Conservation (phyloP, 1,139 yeast species). For the Pichia sp. region DNA sequence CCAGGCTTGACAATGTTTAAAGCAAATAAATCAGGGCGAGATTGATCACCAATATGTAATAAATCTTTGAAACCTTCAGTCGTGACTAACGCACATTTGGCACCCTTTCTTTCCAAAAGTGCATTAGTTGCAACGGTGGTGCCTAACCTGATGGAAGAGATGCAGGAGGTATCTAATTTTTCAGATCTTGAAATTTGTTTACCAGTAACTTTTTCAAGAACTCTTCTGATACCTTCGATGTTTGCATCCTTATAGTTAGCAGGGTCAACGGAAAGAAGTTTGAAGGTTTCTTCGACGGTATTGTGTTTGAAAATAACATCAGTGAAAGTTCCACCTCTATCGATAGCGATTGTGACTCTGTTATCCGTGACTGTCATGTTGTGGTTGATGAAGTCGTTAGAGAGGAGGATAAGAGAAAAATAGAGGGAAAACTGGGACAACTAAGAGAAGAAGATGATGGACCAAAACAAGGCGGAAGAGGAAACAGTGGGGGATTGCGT, state of each 20-base stretch:
- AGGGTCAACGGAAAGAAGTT: slow-evolving; percentile 81
- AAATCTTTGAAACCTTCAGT: slow-evolving; percentile 63
- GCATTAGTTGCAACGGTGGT: slow-evolving; percentile 78
- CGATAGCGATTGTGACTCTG: slow-evolving; percentile 4
- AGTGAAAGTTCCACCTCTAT: slow-evolving; percentile 13
- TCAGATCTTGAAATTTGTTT: slow-evolving; percentile 41
- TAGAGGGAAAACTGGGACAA: too few relatives aligned
- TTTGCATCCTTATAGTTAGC: slow-evolving; percentile 83
- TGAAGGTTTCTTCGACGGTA: slow-evolving; percentile 41
- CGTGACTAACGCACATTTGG: slow-evolving; percentile 52
- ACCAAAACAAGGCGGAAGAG: too few relatives aligned
- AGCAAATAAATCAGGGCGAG: slow-evolving; percentile 64
- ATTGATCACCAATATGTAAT: slow-evolving; percentile 61
- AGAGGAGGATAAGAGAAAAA: background rate
- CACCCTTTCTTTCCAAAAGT: slow-evolving; percentile 59
- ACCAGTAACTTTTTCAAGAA: slow-evolving; percentile 53
- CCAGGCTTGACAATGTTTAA: slow-evolving; percentile 51
- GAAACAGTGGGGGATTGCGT: too few relatives aligned
- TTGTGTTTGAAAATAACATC: slow-evolving; percentile 9
- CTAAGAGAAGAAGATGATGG: too few relatives aligned
- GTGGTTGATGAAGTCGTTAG: background rate
- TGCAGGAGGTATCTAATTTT: slow-evolving; percentile 34
- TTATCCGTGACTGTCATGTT: background rate
- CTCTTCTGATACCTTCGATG: slow-evolving; percentile 78
- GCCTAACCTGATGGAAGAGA: slow-evolving; percentile 63